Evolutionary conservation across 2,329 filamentous ascomycete species (phyloP).

Genomic region (Cladophialophora yegresii): DNA sequence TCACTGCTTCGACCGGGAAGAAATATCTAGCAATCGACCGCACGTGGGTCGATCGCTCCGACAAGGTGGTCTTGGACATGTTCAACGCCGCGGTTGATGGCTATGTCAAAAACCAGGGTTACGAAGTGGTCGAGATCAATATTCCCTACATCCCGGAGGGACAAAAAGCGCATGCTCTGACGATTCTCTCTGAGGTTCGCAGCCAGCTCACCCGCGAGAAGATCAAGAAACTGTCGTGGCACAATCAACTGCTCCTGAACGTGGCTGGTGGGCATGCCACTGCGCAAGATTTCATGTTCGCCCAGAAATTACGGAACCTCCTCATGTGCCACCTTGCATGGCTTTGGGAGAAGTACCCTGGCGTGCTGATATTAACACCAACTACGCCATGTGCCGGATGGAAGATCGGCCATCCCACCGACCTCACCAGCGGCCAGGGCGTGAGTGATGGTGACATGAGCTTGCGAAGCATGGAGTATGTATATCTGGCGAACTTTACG

Average conservation of each 20-base stretch:
- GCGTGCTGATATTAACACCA: conserved; percentile 75
- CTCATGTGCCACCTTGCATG: conserved; percentile 76
- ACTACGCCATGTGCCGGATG: conserved; percentile 76
- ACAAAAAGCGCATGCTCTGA: conserved; percentile 74
- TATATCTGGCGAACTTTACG: conserved; percentile 79
- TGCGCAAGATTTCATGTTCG: conserved; percentile 69
- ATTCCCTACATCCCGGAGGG: conserved; percentile 65
- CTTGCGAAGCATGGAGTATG: conserved; percentile 80
- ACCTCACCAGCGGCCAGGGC: conserved; percentile 58
- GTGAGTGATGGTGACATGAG: conserved; percentile 71
- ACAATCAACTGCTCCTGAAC: conserved; percentile 59
- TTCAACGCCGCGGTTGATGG: conserved; percentile 65
- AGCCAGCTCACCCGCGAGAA: conserved; percentile 54
- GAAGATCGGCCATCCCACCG: conserved; percentile 65
- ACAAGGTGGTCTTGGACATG: conserved; percentile 61
- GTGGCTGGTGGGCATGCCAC: conserved; percentile 63
- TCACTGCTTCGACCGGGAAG: conserved; percentile 38
- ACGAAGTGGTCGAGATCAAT: conserved; percentile 51
- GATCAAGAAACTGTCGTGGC: conserved; percentile 33
- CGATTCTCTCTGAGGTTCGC: conserved; percentile 73
- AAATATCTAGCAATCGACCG: conserved; percentile 71
- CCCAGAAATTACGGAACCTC: conserved; percentile 70
- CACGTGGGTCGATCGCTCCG: conserved; percentile 69
- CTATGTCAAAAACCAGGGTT: conserved; percentile 45
- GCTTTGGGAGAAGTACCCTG: conserved; percentile 70